Base-by-base conservation (phyloP, 805 yeast species). In the Pichia deserticola region DNA sequence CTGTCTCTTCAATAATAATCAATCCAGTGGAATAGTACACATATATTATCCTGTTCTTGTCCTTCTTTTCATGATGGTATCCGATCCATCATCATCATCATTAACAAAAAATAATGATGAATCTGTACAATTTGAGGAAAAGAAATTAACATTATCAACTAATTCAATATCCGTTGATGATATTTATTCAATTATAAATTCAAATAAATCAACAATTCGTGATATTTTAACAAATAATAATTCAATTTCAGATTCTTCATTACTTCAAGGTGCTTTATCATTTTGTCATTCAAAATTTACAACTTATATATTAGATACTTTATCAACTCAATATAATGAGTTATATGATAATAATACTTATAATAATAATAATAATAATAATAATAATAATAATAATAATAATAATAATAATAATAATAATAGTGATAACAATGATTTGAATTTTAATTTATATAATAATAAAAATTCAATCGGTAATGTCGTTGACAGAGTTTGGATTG, bases 401-500 rank as follows among this genome's bases (percentile, higher is more conserved):
- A 41, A 41, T 34, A 36, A 36, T 15, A 36, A 25, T 33, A 40
- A 30, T 30, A 30, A 30, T 30, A 30, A 30, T 30, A 30, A 30
- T 30, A 6, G 3, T 25, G 10, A 41, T 11, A 20, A 37, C 10
- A 27, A 12, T 20, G 40, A 28, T 20, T 35, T 45, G 25, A 15
- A 39, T 37, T 13, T 42, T 7, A 46, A n/a, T 30, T 32, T 36
- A 8, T n/a, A 36, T 12, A 28, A 10, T n/a, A 27, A 32, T 15
- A 9, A 40, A 2, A 27, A n/a, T 12, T 47, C 59, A 6, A 53
- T 63, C 7, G 63, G 57, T 39, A 59, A 61, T 3, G 62, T 76
- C 7, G 69, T 84, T 20, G 84, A 79, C 46, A 56, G 62, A 5
- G 62, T 80, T 25, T 84, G 89, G 89, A 60, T 70, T 34, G 78